Base-by-base conservation (phyloP, 1,139 yeast species). In the Pichia sp. region DNA sequence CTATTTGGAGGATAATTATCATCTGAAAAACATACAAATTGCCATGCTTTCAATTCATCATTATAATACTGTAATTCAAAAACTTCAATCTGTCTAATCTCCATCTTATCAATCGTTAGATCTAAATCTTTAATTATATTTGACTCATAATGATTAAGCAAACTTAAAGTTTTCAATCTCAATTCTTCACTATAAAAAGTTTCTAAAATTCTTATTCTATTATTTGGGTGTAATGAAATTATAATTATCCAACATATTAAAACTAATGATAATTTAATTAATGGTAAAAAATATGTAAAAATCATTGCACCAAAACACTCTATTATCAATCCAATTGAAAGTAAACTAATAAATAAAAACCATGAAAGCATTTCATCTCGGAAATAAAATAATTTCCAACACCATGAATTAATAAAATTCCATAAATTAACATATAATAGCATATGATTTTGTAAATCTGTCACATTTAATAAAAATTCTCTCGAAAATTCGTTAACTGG, bases 401-500 rank as follows among this genome's bases (percentile, higher is more conserved):
- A 66, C 37, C 74, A 46, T 56, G 69, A 63, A 20, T 70, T 64
- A 6, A 75, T 45, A 27, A 69, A 66, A 60, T 87, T 93, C 69
- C 80, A 86, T 0, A 68, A 62, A n/a, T 65, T 60, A 10, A 82
- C 77, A 55, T 80, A 85, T 15, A 79, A 58, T n/a, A 79, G 60
- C 87, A 84, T 81, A 52, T 79, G 81, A 59, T 87, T 87, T 56
- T 87, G 96, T 42, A 87, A 68, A 62, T 87, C 96, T 1, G 94
- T 85, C 52, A 85, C 66, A 58, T 87, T 87, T 47, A 87, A 61
- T 22, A 81, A 63, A 57, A 86, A 87, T 57, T 87, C 95, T 41
- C 85, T 70, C 16, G 91, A 79, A 37, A 84, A 69, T 57, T 86
- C 87, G 2, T 91, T 85, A 3, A 80, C 84, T 0, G 95, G 94